Evolutionary conservation across 768 basidiomycete species (phyloP), one percentile per base, ranked within the genome.

Genomic region (Clitopilus hobsonii): DNA sequence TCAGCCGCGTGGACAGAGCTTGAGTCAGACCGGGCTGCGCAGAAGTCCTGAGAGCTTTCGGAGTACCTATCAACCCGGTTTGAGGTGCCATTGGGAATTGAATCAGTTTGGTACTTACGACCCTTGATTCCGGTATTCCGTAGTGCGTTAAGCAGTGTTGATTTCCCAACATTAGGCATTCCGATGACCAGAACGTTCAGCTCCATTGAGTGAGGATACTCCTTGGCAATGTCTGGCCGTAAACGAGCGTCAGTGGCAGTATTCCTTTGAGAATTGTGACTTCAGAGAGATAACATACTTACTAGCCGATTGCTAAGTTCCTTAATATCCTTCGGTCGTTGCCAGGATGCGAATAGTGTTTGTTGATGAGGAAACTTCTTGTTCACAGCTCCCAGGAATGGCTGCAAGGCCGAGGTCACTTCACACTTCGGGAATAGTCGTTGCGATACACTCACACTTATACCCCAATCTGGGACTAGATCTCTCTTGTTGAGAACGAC

Each of bases 111-210:
- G 38, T 53, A 81, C 86, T 67, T 69, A 95, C 94, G 87, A 66
- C 94, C 94, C 62, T 80, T 76, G 45, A 96, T 90, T 10, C 96
- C 96, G 65, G 85, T 86, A 63, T 83, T 86, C 38, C 96, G 83
- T 24, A 99, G 78, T 0, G 93, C 84, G 65, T 99, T 99, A 11
- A 99, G 75, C 51, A 98, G 71, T 2, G 92, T 95, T 13, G 95
- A 98, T 73, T 99, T 98, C 38, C 96, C 96, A 48, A 98, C 94
- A 68, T 98, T 98, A 16, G 97, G 97, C 96, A 99, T 98, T 22
- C 97, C 97, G 56, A 97, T 87, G 22, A 98, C 93, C 2, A 98
- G 79, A 6, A 98, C 88, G 62, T 94, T 94, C 60, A 92, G 72
- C 66, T 89, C 89, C 61, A 85, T 82, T 48, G 83, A 79, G 58